phyloP scores from a whole-genome alignment of 202 grass and related monocot genomes.

The Digitaria exilis region DNA sequence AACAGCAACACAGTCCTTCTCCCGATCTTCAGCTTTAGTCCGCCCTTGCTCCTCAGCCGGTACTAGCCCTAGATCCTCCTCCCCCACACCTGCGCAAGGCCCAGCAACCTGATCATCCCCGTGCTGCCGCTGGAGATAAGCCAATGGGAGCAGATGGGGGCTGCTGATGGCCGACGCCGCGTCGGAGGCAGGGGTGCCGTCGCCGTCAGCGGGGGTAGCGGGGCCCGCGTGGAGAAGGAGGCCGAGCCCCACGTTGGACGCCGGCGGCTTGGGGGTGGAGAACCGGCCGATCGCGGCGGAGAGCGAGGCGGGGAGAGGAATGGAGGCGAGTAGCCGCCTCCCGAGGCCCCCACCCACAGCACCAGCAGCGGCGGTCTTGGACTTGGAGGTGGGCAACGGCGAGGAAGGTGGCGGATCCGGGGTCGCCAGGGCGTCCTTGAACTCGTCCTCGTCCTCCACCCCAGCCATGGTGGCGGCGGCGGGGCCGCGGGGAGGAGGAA shows the following conservation, averaged over 20 bases:
- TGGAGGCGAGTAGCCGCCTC: constrained; percentile 25
- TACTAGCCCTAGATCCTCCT: not conserved
- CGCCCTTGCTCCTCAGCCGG: constrained; percentile 11
- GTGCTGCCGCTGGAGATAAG: not conserved
- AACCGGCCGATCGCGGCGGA: constrained; percentile 10
- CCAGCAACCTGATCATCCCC: constrained; percentile 15
- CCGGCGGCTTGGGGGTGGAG: not conserved
- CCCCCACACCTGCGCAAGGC: not conserved
- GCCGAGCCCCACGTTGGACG: constrained; percentile 20
- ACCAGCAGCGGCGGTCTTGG: not conserved
- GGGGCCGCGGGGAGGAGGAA: not conserved
- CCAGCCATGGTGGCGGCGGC: not conserved
- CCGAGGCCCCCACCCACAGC: not conserved
- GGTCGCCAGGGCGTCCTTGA: not conserved
- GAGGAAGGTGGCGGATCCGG: not conserved
- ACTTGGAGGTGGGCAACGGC: constrained; percentile 2
- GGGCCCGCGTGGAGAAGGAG: constrained; percentile 5
- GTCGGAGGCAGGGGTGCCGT: not conserved
- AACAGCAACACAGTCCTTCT: not conserved
- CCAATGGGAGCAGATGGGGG: not conserved
- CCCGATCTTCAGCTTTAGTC: not conserved
- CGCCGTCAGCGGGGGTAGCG: not conserved
- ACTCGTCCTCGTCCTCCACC: constrained; percentile 15
- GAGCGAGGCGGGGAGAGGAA: constrained; percentile 2
- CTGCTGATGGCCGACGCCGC: not conserved